Conservation (phyloP, 805 yeast genomes). For the Alloascoidea africana region DNA sequence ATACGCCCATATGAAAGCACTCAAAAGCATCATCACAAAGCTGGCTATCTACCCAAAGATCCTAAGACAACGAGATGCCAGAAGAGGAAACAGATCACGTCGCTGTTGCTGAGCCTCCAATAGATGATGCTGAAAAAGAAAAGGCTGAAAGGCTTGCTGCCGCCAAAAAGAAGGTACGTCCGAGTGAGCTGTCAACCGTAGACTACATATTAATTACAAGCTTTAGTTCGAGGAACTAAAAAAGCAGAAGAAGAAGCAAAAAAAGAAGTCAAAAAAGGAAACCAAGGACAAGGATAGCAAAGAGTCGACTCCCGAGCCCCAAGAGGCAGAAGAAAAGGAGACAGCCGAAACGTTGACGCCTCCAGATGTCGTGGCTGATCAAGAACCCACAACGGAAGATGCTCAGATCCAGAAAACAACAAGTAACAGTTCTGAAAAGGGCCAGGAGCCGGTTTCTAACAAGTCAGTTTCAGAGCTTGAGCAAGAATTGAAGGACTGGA, state of each 20-base stretch:
- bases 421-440: too few relatives aligned
- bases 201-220: too few relatives aligned
- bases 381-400: not conserved
- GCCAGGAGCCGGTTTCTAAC: not conserved
- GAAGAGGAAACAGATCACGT: not conserved
- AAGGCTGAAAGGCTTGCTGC: slow-evolving; percentile 1
- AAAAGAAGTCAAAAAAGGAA: not conserved
- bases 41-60: too few relatives aligned
- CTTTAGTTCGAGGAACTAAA: not conserved
- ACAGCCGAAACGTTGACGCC: not conserved
- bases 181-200: too few relatives aligned
- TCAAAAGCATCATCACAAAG: too few relatives aligned
- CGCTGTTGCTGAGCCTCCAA: not conserved
- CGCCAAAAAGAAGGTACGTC: not conserved
- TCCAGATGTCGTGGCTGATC: too few relatives aligned
- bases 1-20: too few relatives aligned
- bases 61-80: too few relatives aligned
- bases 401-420: not conserved
- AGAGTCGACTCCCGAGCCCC: not conserved
- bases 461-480: not conserved
- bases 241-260: not conserved
- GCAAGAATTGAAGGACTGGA: not conserved
- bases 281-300: not conserved
- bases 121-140: not conserved
- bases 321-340: not conserved